Percentiles rank a stretch among this genome's conserved stretches.
Evolutionary conservation across 768 basidiomycete species (phyloP).

Genomic region (Nevesoporus exiguus): DNA sequence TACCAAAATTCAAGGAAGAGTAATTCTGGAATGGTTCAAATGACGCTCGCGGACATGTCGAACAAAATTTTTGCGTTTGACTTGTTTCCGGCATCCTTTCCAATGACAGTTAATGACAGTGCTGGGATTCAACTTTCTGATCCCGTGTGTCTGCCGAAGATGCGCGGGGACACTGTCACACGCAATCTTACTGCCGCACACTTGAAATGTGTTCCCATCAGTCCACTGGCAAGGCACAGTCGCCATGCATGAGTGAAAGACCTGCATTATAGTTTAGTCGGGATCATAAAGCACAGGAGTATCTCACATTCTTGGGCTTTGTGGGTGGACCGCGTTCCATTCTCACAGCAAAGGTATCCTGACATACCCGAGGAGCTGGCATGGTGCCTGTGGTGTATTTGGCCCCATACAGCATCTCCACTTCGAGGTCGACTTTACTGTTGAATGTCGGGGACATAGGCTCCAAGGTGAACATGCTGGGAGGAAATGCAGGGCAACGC

Average conservation of each 20-base stretch:
- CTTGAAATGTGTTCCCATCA: neutral
- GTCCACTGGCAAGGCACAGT: neutral
- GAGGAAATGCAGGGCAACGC: neutral
- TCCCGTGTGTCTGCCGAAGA: neutral
- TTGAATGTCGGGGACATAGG: neutral
- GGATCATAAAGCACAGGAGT: too few species aligned
- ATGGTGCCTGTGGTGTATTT: neutral
- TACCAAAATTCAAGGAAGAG: too few species aligned
- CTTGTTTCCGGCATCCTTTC: neutral
- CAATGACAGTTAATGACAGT: neutral
- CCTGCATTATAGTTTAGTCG: neutral
- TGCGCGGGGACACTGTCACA: neutral
- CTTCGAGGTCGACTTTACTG: neutral
- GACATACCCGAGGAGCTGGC: neutral
- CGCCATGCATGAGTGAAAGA: neutral
- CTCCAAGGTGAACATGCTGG: neutral
- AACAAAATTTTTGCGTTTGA: neutral
- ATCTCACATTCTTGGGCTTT: too few species aligned
- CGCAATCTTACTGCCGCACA: neutral
- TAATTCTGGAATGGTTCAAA: neutral
- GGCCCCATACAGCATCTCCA: neutral
- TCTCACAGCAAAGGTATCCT: neutral
- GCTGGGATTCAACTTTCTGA: neutral
- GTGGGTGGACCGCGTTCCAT: too few species aligned
- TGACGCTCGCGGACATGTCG: conserved; percentile 7